These are phyloP conservation scores for Aspergillus affinis DNA, from an alignment of 495 filamentous ascomycete species.

Conservation along the genomic window DNA sequence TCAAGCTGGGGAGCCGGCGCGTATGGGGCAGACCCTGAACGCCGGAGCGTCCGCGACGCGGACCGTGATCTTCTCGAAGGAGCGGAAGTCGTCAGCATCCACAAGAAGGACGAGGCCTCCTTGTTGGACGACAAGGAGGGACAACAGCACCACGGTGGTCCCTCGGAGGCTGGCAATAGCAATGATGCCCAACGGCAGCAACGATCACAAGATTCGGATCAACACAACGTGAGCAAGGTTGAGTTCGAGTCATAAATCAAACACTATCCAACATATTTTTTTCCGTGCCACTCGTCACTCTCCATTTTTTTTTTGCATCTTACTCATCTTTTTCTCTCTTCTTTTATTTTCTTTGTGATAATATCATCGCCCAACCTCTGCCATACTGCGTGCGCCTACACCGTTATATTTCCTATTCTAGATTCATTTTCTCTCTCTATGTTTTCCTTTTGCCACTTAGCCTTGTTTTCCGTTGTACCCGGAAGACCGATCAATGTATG, in stretches of 20 bases:
- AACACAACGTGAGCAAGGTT: conserved; percentile 37
- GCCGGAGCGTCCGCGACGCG: conserved; percentile 32
- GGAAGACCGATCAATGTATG: conserved; percentile 4
- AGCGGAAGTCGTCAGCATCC: conserved; percentile 25
- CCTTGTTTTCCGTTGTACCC: not conserved
- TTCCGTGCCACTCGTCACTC: not conserved
- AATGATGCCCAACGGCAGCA: not conserved
- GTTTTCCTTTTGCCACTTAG: not conserved
- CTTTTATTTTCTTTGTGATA: conserved; percentile 2
- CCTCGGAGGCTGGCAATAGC: not conserved
- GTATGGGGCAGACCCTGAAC: conserved; percentile 56
- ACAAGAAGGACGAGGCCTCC: conserved; percentile 31
- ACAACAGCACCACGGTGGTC: conserved; percentile 8
- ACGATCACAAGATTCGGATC: not conserved
- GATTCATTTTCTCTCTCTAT: not conserved
- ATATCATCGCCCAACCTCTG: not conserved
- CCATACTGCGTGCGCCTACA: not conserved
- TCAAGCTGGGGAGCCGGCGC: conserved; percentile 48
- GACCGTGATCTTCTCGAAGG: conserved; percentile 26
- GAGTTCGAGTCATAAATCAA: conserved; percentile 43
- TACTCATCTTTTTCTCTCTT: not conserved
- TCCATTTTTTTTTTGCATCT: not conserved
- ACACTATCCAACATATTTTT: not conserved
- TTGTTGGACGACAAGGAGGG: conserved; percentile 29
- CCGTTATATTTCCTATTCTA: not conserved